Base-by-base conservation (phyloP, 2,329 filamentous ascomycete genomes). In the Fusarium abutilonis region DNA sequence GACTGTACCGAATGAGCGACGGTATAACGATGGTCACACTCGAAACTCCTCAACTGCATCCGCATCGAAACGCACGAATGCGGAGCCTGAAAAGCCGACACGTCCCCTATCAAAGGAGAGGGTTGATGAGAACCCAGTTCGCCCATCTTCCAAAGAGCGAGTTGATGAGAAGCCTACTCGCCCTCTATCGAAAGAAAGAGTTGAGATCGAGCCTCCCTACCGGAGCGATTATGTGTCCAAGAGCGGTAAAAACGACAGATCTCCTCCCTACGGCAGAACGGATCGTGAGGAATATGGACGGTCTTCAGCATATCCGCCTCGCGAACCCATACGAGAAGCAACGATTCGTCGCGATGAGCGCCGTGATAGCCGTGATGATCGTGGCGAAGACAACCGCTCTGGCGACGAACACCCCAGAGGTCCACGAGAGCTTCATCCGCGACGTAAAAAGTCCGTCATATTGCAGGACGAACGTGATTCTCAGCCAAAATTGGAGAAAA, bases 381-480 rank as follows among this genome's bases (percentile, higher is more conserved):
- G 63, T 19, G 63, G 47, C 4, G 63, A 66, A 4, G 67, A 70
- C 19, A 77, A 71, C 15, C 75, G 75, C 31, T 79, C 77, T 3
- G 76, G 75, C 23, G 78, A 80, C 17, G 79, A 80, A 9, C 68
- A 74, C 29, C 58, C 72, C 10, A 76, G 71, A 51, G 68, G 66
- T 3, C 63, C 71, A 17, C 61, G 72, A 52, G 43, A 72, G 52
- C 47, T 72, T 34, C 66, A 68, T 8, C 66, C 68, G 32, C 73
- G 71, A n/a, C 71, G 73, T 7, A 72, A 73, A 28, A 75, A 74
- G 51, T 76, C 77, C 2, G 58, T 75, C 10, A 61, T 76, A 3
- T 57, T 74, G 10, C 77, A 79, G 48, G 76, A 78, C 4, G 75
- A 74, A 34, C 70, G 66, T 7, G 67, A 57, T 9, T 60, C 67